Evolutionary conservation across 768 basidiomycete genomes (phyloP), one percentile per base, ranked within the genome.

Genomic region (Kwoniella dejecticola): DNA sequence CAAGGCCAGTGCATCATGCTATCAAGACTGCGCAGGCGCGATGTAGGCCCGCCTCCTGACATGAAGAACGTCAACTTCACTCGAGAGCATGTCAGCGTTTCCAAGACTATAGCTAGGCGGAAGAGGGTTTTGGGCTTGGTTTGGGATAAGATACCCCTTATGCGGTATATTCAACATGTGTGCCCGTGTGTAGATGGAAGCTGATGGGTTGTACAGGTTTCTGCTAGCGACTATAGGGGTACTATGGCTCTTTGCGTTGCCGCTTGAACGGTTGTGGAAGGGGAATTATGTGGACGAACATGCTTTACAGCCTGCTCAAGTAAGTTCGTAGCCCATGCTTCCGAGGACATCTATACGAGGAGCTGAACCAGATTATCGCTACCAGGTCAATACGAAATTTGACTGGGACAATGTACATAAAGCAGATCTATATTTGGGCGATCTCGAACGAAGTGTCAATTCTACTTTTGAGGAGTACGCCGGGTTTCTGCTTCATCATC

Each of bases 251-350:
- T 66, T 88, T n/a, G 79, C 84, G 4, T 82, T 96, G 53, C 94
- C 94, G 3, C 82, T 83, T 12, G 81, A 85, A 4, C 80, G 80
- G 0, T 82, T 94, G 4, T 87, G 86, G 17, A 83, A 85, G 64
- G 77, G 81, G 8, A 89, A 87, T 8, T 95, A 91, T 75, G 88
- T 95, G 50, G 92, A 95, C 76, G 96, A 99, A 81, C 96, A 98
- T 77, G 95, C 96, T 1, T 80, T 99, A 19, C 91, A 94, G 71
- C 94, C 96, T 10, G 88, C 85, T 4, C 92, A 95, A 82, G 94
- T 94, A 27, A 53, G 68, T 58, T 10, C 1, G n/a, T n/a, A n/a
- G 12, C 19, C 19, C 23, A 17, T 24, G n/a, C 12, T 13, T 17
- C 4, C 29, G 21, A 49, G 19, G 29, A 17, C 29, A 49, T 13